These are phyloP conservation scores for Heterobasidion irregulare DNA, from an alignment of 1,284 basidiomycete species.

Conservation along the genomic window DNA sequence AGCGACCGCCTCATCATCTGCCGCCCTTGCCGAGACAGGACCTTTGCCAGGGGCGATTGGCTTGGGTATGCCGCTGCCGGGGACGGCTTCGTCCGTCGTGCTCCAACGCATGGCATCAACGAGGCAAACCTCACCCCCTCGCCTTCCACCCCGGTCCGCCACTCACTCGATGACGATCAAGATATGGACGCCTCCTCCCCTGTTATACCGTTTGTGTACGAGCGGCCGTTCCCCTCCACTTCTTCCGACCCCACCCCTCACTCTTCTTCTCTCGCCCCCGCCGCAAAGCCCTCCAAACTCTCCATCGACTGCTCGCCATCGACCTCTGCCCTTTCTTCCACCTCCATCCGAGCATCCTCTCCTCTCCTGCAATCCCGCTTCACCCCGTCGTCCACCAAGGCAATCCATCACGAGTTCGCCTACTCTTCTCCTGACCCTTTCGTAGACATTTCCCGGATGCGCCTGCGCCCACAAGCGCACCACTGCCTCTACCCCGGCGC, in stretches of 20 bases:
- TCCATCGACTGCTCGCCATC: background rate
- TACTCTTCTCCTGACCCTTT: slow-evolving; percentile 40
- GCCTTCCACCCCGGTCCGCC: slow-evolving; percentile 15
- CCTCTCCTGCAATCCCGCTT: background rate
- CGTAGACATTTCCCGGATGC: slow-evolving; percentile 67
- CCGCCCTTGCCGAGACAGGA: slow-evolving; percentile 23
- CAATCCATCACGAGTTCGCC: slow-evolving; percentile 5
- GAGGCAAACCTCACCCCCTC: slow-evolving; percentile 16
- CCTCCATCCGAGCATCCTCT: background rate
- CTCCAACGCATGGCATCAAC: slow-evolving; percentile 16
- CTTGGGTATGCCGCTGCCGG: slow-evolving; percentile 6
- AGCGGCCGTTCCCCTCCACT: slow-evolving; percentile 2
- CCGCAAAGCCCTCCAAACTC: background rate
- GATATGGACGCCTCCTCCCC: slow-evolving; percentile 8
- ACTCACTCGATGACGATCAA: slow-evolving; percentile 20
- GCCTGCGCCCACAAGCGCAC: slow-evolving; percentile 65
- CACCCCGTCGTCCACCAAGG: slow-evolving; percentile 14
- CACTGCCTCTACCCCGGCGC: slow-evolving; percentile 80
- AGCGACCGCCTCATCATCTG: slow-evolving; percentile 27
- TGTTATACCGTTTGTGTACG: background rate
- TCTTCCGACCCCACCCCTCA: slow-evolving; percentile 6
- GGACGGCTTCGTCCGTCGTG: slow-evolving; percentile 17
- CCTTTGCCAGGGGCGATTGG: slow-evolving; percentile 8
- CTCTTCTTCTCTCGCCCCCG: slow-evolving; percentile 6
- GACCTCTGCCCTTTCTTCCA: background rate